Evolutionary conservation across 768 basidiomycete species (phyloP).

Genomic region (Cyclocybe aegerita): DNA sequence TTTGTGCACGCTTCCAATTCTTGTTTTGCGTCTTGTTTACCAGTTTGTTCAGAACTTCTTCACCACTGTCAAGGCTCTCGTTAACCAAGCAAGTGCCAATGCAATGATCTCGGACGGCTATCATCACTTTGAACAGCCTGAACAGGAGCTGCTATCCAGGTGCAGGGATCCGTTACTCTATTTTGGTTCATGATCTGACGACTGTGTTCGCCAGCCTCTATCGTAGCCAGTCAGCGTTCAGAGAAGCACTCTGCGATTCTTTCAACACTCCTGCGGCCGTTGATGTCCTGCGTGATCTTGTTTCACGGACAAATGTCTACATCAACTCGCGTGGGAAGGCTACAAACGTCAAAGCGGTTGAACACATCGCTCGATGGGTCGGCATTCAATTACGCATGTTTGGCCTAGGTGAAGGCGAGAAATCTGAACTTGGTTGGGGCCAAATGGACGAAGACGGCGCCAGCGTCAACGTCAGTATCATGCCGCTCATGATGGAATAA

Average conservation of each 20-base stretch:
- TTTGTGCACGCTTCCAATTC: constrained; percentile 33
- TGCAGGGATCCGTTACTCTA: constrained; percentile 29
- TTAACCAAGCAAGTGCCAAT: constrained; percentile 52
- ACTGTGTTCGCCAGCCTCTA: constrained; percentile 53
- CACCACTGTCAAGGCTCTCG: constrained; percentile 77
- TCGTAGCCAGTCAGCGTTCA: constrained; percentile 74
- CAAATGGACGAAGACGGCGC: constrained; percentile 48
- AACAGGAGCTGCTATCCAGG: constrained; percentile 68
- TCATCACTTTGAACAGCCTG: constrained; percentile 65
- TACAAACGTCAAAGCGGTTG: constrained; percentile 62
- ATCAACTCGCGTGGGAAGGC: constrained; percentile 64
- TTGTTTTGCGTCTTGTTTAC: constrained; percentile 8
- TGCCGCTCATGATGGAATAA: background rate
- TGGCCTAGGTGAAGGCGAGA: constrained; percentile 73
- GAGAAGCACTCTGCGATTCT: constrained; percentile 88
- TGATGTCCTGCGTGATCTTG: constrained; percentile 72
- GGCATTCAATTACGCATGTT: constrained; percentile 77
- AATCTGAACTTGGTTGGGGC: constrained; percentile 83
- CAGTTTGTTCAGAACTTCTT: constrained; percentile 82
- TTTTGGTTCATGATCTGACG: constrained; percentile 1
- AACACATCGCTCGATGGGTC: constrained; percentile 66
- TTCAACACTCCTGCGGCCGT: constrained; percentile 93
- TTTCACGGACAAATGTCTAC: constrained; percentile 87
- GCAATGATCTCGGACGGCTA: constrained; percentile 53
- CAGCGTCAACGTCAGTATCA: constrained; percentile 49